phyloP scores from a whole-genome alignment of 192 early-diverging fungal species.

The Backusella parvicylindrica region DNA sequence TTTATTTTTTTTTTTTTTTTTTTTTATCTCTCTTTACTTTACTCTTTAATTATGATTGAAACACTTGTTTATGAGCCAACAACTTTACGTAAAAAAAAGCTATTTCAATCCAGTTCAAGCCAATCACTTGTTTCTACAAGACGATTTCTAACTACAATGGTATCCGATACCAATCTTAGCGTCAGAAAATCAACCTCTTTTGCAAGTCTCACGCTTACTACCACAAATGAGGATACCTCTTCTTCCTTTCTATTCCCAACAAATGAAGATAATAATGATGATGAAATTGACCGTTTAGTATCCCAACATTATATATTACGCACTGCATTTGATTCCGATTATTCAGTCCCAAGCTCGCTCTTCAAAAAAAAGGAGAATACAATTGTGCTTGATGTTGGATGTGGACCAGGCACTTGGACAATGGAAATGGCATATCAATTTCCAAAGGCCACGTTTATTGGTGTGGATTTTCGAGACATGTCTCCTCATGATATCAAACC shows the following conservation, averaged over 20 bases:
- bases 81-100: background rate
- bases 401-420: slow-evolving; percentile 38
- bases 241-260: background rate
- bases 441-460: background rate
- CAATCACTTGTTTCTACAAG: background rate
- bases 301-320: slow-evolving; percentile 1
- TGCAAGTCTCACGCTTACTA: background rate
- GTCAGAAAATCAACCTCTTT: background rate
- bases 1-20: background rate
- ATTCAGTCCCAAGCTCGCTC: background rate
- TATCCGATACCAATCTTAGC: background rate
- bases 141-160: background rate
- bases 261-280: background rate
- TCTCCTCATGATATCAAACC: slow-evolving; percentile 10
- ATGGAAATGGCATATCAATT: slow-evolving; percentile 24
- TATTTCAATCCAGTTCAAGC: background rate
- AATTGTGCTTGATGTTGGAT: slow-evolving; percentile 32
- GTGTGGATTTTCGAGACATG: background rate
- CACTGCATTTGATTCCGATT: background rate
- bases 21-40: background rate
- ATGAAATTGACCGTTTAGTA: background rate
- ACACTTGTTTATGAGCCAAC: background rate
- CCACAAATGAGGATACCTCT: background rate
- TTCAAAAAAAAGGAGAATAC: slow-evolving; percentile 3
- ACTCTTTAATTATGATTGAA: background rate